Evolutionary conservation across 495 filamentous ascomycete species (phyloP).

Genomic region (Xylaria castorea): DNA sequence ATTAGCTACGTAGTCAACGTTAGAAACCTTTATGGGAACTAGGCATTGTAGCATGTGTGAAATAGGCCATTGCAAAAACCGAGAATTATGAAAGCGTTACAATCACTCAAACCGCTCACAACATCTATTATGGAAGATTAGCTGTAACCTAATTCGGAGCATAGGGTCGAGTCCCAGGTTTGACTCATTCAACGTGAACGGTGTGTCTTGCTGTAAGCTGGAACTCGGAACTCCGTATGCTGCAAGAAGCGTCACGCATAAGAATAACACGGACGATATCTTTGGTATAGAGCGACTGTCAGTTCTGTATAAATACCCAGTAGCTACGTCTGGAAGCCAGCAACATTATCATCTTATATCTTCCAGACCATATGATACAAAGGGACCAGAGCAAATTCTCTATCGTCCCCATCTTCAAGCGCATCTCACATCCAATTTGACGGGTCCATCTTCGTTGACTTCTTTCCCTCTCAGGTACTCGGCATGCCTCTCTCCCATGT

Average conservation of each 20-base stretch:
- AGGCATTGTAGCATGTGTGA: neutral
- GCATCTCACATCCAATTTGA: neutral
- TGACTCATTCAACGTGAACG: neutral
- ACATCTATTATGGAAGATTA: neutral
- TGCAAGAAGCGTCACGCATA: neutral
- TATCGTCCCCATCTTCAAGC: neutral
- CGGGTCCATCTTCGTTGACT: neutral
- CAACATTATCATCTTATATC: neutral
- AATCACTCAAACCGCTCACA: neutral
- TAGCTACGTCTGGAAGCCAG: neutral
- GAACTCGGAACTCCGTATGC: slow-evolving; percentile 12
- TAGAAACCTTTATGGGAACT: neutral
- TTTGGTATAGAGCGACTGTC: neutral
- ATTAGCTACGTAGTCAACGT: slow-evolving; percentile 1
- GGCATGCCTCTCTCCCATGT: slow-evolving; percentile 42
- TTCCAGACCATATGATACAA: neutral
- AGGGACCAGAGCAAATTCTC: neutral
- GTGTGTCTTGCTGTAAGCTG: neutral
- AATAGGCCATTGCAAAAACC: neutral
- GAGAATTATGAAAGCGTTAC: neutral
- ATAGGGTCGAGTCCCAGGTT: neutral
- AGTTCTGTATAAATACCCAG: neutral
- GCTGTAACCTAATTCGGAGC: neutral
- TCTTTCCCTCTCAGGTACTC: neutral
- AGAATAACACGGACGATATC: neutral